Evolutionary conservation across 108 stramenopile species (phyloP).

Genomic region (Cyclostephanos invisitatus): DNA sequence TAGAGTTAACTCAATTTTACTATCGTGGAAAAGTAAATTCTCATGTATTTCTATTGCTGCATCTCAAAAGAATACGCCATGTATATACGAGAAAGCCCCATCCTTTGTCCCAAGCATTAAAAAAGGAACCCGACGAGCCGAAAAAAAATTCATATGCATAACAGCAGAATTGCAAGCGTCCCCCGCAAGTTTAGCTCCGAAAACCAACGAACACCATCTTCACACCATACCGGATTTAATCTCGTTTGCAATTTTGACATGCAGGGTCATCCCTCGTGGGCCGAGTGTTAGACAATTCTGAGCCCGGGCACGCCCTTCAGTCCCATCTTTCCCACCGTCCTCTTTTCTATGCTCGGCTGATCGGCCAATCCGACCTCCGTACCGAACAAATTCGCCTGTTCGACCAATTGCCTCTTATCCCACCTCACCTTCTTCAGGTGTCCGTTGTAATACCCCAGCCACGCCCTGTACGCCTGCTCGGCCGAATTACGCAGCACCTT

Average conservation of each 20-base stretch:
- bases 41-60: too few relatives aligned
- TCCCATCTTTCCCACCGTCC: constrained; percentile 89
- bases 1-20: too few relatives aligned
- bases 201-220: background rate
- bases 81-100: background rate
- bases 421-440: constrained; percentile 52
- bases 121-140: too few relatives aligned
- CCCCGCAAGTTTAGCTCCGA: background rate
- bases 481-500: constrained; percentile 31
- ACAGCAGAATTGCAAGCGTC: background rate
- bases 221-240: background rate
- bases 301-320: constrained; percentile 73
- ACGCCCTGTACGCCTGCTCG: constrained; percentile 66
- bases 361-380: constrained; percentile 54
- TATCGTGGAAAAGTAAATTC: too few relatives aligned
- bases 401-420: constrained; percentile 59
- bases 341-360: constrained; percentile 69
- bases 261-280: too few relatives aligned
- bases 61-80: background rate
- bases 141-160: too few relatives aligned
- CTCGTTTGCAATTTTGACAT: background rate
- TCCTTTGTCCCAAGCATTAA: too few relatives aligned
- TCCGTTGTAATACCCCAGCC: constrained; percentile 88
- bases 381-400: constrained; percentile 57
- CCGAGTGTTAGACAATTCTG: constrained; percentile 26